Percentiles rank a stretch among this genome's conserved stretches.
Evolutionary conservation across 148 eudicot species (phyloP).

Genomic region (Arbutus unedo): DNA sequence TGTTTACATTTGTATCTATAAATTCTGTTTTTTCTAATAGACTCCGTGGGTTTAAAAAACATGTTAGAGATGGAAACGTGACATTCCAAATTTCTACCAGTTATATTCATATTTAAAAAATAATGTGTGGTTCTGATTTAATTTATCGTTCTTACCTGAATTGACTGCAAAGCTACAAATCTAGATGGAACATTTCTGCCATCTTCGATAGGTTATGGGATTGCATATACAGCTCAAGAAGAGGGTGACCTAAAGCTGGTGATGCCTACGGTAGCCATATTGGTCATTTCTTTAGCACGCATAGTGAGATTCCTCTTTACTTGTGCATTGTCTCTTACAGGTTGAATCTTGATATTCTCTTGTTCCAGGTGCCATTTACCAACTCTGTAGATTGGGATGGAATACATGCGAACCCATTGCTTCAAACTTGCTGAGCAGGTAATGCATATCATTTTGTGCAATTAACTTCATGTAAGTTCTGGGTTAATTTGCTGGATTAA

Average conservation of each 20-base stretch:
- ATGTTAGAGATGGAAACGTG: neutral
- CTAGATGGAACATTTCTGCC: slow-evolving; percentile 87
- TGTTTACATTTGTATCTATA: neutral
- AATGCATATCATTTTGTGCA: slow-evolving; percentile 6
- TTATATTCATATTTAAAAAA: neutral
- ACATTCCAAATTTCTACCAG: neutral
- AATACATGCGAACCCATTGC: slow-evolving; percentile 85
- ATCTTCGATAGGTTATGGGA: slow-evolving; percentile 94
- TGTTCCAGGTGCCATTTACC: slow-evolving; percentile 93
- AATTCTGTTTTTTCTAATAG: neutral
- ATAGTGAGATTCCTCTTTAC: slow-evolving; percentile 17
- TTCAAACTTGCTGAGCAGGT: slow-evolving; percentile 92
- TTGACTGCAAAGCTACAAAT: slow-evolving; percentile 83
- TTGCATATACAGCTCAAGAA: slow-evolving; percentile 93
- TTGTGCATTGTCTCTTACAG: slow-evolving; percentile 25
- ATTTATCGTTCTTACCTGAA: slow-evolving; percentile 16
- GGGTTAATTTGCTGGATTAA: neutral
- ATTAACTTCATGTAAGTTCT: neutral
- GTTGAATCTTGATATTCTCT: slow-evolving; percentile 34
- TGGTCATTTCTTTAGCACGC: slow-evolving; percentile 5
- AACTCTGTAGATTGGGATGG: slow-evolving; percentile 95
- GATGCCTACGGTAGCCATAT: neutral
- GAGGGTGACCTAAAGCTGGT: slow-evolving; percentile 93
- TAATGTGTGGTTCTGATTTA: neutral
- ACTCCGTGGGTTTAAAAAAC: neutral